Base-by-base conservation (phyloP, 2,329 filamentous ascomycete species). In the Colletotrichum acutatum region DNA sequence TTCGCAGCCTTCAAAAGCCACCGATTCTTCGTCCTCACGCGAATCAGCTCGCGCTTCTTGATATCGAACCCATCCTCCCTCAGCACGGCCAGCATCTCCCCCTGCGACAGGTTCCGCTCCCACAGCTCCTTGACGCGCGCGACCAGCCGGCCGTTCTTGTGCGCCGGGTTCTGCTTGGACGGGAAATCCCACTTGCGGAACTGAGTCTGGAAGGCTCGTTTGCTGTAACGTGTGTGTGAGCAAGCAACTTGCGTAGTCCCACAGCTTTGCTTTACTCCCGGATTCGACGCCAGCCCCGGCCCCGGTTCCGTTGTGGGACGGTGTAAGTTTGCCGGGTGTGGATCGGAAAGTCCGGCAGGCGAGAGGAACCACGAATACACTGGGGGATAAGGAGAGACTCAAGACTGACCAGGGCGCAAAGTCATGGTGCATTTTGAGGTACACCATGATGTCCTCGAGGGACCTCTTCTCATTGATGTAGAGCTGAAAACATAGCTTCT, bases 101-200 rank as follows among this genome's bases (percentile, higher is more conserved):
- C 88, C 80, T 95, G 93, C 22, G 85, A 87, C 16, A 90, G 86
- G 78, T 96, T 97, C 76, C 85, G 86, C 80, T 94, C 91, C 94
- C 94, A 97, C 77, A 97, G 86, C 82, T 95, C 89, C 78, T 91
- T 91, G 74, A 96, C 88, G 34, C 94, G 90, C 22, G 87, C 88
- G 53, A 94, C 90, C 8, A 96, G 88, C 28, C 85, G 85, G 16
- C 87, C 85, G 79, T 95, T 92, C 78, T 93, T 93, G 79, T 95
- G 90, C 1, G 91, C 91, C 0, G 91, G 91, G 72, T 92, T 91
- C 76, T 93, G 91, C 80, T 94, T 94, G 71, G 88, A 90, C 16
- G 94, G 93, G 76, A 97, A 96, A 8, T 90, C 89, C 94, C 94
- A 97, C 80, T 90, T 87, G 78, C 91, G 92, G 82, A 95, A 94